Evolutionary conservation across 1,284 basidiomycete species (phyloP).

Genomic region (Earliella scabrosa): DNA sequence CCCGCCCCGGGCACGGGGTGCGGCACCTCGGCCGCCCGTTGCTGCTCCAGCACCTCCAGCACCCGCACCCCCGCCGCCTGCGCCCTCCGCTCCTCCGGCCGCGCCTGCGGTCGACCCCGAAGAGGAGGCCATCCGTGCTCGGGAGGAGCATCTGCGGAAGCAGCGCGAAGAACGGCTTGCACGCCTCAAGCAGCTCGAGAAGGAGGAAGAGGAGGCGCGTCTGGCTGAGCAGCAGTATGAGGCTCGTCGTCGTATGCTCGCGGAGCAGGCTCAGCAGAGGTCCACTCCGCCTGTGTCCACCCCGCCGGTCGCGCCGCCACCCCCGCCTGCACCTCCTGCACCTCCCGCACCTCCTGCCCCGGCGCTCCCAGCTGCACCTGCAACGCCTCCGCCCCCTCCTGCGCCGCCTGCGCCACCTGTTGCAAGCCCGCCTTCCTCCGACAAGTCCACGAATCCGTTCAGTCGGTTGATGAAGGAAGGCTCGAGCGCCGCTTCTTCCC

Average conservation of each 20-base stretch:
- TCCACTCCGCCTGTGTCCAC: slow-evolving; percentile 6
- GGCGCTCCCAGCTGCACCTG: slow-evolving; percentile 30
- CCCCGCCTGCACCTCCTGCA: slow-evolving; percentile 28
- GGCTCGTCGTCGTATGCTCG: slow-evolving; percentile 18
- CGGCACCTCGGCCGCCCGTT: slow-evolving; percentile 28
- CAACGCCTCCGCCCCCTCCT: slow-evolving; percentile 33
- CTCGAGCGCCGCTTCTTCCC: slow-evolving; percentile 36
- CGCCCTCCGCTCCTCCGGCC: slow-evolving; percentile 32
- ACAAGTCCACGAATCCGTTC: slow-evolving; percentile 69
- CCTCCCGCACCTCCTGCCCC: slow-evolving; percentile 35
- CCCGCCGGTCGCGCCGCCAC: slow-evolving; percentile 26
- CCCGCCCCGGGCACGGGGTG: slow-evolving; percentile 33
- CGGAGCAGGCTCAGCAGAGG: slow-evolving; percentile 12
- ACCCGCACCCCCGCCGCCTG: slow-evolving; percentile 33
- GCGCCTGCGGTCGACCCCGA: slow-evolving; percentile 57
- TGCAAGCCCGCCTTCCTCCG: slow-evolving; percentile 33
- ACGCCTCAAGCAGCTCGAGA: slow-evolving; percentile 69
- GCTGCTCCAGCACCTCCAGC: slow-evolving; percentile 28
- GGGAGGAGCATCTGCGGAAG: slow-evolving; percentile 71
- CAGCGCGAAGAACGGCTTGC: slow-evolving; percentile 62
- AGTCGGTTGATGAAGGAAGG: slow-evolving; percentile 64
- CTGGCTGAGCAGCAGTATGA: slow-evolving; percentile 26
- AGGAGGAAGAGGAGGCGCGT: slow-evolving; percentile 70
- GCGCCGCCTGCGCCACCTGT: slow-evolving; percentile 40
- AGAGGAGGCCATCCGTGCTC: slow-evolving; percentile 62